Base-by-base conservation (phyloP, 371 early-diverging fungal species). In the Chytridiales sp. region DNA sequence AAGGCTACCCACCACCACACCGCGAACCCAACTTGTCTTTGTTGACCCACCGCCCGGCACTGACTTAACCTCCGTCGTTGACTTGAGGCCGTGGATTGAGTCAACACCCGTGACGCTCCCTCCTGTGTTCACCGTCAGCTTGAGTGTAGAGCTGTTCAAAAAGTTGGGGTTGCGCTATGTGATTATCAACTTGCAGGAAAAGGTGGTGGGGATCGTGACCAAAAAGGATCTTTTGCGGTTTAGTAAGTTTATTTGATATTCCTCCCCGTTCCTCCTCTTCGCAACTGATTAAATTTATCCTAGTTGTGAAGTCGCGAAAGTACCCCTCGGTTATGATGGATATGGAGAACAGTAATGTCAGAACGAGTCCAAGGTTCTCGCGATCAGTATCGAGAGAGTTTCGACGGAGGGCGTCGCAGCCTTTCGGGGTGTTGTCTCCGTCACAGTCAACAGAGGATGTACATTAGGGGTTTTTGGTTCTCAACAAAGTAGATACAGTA, bases 141-240 rank as follows among this genome's bases (percentile, higher is more conserved):
- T 91, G 24, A 84, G 91, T 13, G 80, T 91, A 70, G 93, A 93
- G 51, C 72, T 94, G 58, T 92, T 95, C 66, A 84, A 85, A 61
- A 89, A 92, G 64, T 76, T 94, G 51, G 96, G 93, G 9, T 55
- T 81, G 29, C 74, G 81, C 9, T 72, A 72, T 49, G 70, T 72
- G 27, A 64, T 77, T 26, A 64, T 77, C 2, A 65, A 57, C 15
- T 24, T 27, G 17, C n/a, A 35, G 11, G 50, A 64, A 19, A 60
- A 59, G 21, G 74, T 70, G 15, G 29, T 35, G 17, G 74, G 74
- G 13, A 59, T 74, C 21, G 43, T 74, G 29, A 74, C 74, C 9
- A 70, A 70, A 43, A 74, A 74, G 63, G 74, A 74, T 44, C 26
- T 72, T 34, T 43, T 72, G 41, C 54, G 69, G 27, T 67, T 64